Percentiles rank a stretch among this genome's conserved stretches.
These are phyloP conservation scores for Clarireedia hainanense DNA, from an alignment of 2,329 filamentous ascomycete species.

Conservation along the genomic window DNA sequence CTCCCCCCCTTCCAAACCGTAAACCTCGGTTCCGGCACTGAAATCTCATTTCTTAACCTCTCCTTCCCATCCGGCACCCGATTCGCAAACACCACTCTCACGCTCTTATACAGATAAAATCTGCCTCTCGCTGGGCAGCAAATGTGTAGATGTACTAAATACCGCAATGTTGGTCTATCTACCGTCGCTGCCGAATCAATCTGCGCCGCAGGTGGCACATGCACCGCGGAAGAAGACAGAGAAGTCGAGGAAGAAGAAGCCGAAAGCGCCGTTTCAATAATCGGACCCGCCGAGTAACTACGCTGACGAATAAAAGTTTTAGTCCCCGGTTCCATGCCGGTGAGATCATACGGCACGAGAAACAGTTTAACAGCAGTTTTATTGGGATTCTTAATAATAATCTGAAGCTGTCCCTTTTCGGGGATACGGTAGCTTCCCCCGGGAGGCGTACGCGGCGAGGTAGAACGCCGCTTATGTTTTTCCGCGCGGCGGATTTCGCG, in stretches of 20 bases:
- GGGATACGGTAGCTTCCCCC: conserved; percentile 92
- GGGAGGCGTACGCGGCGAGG: conserved; percentile 60
- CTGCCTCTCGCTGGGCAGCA: conserved; percentile 78
- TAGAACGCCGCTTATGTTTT: conserved; percentile 52
- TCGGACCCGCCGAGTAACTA: conserved; percentile 80
- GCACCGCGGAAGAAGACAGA: background rate
- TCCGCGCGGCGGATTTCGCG: conserved; percentile 39
- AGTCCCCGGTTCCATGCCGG: conserved; percentile 85
- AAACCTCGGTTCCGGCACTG: conserved; percentile 80
- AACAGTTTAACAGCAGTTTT: conserved; percentile 97
- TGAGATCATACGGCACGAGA: conserved; percentile 83
- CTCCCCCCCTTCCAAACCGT: conserved; percentile 63
- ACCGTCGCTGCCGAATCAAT: conserved; percentile 33
- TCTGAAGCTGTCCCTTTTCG: conserved; percentile 87
- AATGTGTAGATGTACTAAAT: conserved; percentile 88
- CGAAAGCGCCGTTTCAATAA: conserved; percentile 50
- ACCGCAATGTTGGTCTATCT: conserved; percentile 70
- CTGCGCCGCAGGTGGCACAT: no score
- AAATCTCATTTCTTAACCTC: conserved; percentile 81
- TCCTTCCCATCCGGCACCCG: conserved; percentile 93
- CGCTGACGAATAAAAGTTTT: conserved; percentile 96
- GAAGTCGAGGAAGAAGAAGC: conserved; percentile 13
- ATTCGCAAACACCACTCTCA: conserved; percentile 94
- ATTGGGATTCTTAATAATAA: conserved; percentile 96
- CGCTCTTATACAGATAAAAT: conserved; percentile 84